Base-by-base conservation (phyloP, 176 grass and related monocot genomes). In the Alloteropsis semialata region DNA sequence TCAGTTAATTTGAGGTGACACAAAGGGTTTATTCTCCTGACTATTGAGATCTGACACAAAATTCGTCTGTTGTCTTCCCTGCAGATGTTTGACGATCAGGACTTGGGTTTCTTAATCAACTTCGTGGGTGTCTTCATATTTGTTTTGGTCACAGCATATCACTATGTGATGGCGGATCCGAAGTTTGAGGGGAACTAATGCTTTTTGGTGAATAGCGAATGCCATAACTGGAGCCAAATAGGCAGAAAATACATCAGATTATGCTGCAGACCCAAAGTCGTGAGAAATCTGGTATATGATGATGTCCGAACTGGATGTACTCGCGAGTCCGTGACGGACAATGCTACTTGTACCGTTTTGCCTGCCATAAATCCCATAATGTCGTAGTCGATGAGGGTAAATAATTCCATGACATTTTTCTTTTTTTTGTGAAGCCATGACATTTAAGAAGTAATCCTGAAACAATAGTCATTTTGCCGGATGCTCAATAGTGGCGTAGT, bases 11-110 rank as follows among this genome's bases (percentile, higher is more conserved):
- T 77, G 25, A 45, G 17, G 28, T 34, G 17, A 43, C 27, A 72
- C 61, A 19, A 15, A 65, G 10, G 29, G 59, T 67, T 67, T 81
- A 43, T 80, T 51, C 7, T 3, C 30, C 46, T n/a, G 25, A 59
- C 66, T 45, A 8, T 68, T 45, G 64, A 76, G 12, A 42, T 62
- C 53, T 77, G 54, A 82, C 51, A 36, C 8, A 24, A 25, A 48
- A 22, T 25, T 1, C 39, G 8, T 3, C 41, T 85, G 10, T 29
- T 12, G 34, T 53, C 7, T 61, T 82, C 55, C 13, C 57, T 87
- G 80, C 87, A 95, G 91, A 98, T 95, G 92, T 92, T 98, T 86
- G 90, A 91, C 28, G 92, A 98, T 82, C 92, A 95, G 69, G 88
- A 91, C 81, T 65, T 95, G 88, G 92, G 90, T 25, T 93, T 95